Percentiles rank a stretch among this genome's conserved stretches.
Evolutionary conservation across 2,329 filamentous ascomycete genomes (phyloP).

Genomic region (Capronia americana): DNA sequence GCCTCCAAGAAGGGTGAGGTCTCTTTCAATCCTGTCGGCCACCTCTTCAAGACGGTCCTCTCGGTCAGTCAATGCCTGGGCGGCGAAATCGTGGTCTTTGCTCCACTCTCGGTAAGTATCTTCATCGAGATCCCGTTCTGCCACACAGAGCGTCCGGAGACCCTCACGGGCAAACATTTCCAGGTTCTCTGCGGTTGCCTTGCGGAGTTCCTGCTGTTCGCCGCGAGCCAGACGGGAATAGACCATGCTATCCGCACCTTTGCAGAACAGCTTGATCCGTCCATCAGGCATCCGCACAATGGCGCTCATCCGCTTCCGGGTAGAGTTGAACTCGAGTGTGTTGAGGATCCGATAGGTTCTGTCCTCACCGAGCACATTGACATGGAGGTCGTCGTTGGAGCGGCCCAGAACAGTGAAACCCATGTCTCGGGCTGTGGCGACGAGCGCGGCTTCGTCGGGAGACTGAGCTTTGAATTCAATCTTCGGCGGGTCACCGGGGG

Average conservation of each 20-base stretch:
- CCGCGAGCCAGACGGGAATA: constrained; percentile 87
- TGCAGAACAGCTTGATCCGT: constrained; percentile 90
- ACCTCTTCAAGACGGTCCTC: constrained; percentile 93
- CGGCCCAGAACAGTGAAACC: constrained; percentile 90
- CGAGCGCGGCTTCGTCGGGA: constrained; percentile 92
- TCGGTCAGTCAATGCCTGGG: constrained; percentile 80
- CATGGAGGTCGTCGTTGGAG: constrained; percentile 76
- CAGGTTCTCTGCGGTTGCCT: constrained; percentile 86
- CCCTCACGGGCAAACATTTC: constrained; percentile 98
- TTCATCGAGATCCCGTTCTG: constrained; percentile 78
- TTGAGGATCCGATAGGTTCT: constrained; percentile 86
- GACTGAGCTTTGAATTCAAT: constrained; percentile 98
- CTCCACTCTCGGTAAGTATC: constrained; percentile 86
- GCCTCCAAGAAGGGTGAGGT: constrained; percentile 85
- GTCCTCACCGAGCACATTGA: constrained; percentile 88
- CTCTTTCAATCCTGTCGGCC: constrained; percentile 87
- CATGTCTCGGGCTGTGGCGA: constrained; percentile 91
- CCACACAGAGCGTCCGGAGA: constrained; percentile 91
- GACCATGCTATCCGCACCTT: constrained; percentile 96
- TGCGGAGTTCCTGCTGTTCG: constrained; percentile 82
- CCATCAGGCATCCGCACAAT: constrained; percentile 94
- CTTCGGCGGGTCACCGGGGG: constrained; percentile 85
- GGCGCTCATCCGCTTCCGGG: constrained; percentile 95
- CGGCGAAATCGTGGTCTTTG: constrained; percentile 83
- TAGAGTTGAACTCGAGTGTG: constrained; percentile 96